Evolutionary conservation across 805 yeast genomes (phyloP).

Genomic region (Clavispora asparagi): DNA sequence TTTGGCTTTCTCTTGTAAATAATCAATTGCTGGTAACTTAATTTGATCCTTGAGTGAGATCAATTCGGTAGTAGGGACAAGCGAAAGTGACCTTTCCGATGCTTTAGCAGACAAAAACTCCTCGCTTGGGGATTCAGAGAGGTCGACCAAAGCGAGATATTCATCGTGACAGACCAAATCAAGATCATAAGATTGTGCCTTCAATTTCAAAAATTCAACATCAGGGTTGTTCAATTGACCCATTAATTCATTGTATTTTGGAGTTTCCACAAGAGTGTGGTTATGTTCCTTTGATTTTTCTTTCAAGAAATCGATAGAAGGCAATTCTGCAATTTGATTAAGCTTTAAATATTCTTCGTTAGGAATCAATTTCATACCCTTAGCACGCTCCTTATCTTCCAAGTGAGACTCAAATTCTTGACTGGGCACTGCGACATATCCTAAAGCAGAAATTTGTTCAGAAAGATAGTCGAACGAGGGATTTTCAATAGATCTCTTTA

Average conservation of each 20-base stretch:
- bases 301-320: slow-evolving; percentile 11
- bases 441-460: slow-evolving; percentile 10
- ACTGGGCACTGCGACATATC: slow-evolving; percentile 16
- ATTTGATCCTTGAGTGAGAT: slow-evolving; percentile 4
- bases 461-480: slow-evolving; percentile 17
- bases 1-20: slow-evolving; percentile 5
- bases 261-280: slow-evolving; percentile 8
- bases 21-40: slow-evolving; percentile 9
- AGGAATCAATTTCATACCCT: slow-evolving; percentile 16
- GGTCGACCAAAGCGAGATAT: not conserved
- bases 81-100: not conserved
- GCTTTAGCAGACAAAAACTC: slow-evolving; percentile 9
- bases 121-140: slow-evolving; percentile 1
- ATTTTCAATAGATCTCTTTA: slow-evolving; percentile 12
- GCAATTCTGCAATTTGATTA: slow-evolving; percentile 3
- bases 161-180: slow-evolving; percentile 1
- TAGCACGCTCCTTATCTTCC: slow-evolving; percentile 25
- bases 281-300: slow-evolving; percentile 12
- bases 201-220: slow-evolving; percentile 8
- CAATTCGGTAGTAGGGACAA: slow-evolving; percentile 7
- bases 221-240: slow-evolving; percentile 13
- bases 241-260: slow-evolving; percentile 11
- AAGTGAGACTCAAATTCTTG: slow-evolving; percentile 19
- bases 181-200: slow-evolving; percentile 5
- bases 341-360: slow-evolving; percentile 15